Percentiles rank a stretch among this genome's conserved stretches.
These are phyloP conservation scores for Corymbia maculata DNA, from an alignment of 345 rosid genomes.

Conservation along the genomic window DNA sequence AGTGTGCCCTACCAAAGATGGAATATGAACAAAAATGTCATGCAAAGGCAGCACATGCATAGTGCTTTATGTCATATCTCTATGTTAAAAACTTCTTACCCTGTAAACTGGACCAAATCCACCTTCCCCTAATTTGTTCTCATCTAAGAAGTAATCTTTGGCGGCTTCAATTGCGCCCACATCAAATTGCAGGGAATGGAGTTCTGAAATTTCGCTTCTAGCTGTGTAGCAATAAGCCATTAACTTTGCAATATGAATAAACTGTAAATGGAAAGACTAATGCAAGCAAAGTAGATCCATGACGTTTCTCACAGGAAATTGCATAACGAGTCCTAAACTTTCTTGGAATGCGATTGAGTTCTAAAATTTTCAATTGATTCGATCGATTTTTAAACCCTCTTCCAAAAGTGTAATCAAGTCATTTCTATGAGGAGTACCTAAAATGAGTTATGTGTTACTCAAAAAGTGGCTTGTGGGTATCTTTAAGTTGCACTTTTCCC, in stretches of 20 bases:
- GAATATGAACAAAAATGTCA: no score
- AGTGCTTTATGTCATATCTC: no score
- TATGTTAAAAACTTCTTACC: no score
- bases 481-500: background rate
- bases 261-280: no score
- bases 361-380: background rate
- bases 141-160: constrained; percentile 18
- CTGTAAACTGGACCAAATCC: constrained; percentile 33
- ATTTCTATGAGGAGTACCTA: background rate
- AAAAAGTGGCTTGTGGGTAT: background rate
- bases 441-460: background rate
- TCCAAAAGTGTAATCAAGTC: background rate
- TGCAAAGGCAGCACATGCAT: no score
- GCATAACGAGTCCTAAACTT: no score
- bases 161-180: constrained; percentile 5
- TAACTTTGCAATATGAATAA: no score
- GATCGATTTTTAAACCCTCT: background rate
- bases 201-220: background rate
- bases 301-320: no score
- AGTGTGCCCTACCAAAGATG: background rate
- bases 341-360: no score
- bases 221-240: background rate
- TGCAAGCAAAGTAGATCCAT: no score
- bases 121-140: constrained; percentile 36
- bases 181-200: background rate